These are phyloP conservation scores for Urochloa ruziziensis DNA, from an alignment of 176 grass and related monocot genomes.

Conservation along the genomic window DNA sequence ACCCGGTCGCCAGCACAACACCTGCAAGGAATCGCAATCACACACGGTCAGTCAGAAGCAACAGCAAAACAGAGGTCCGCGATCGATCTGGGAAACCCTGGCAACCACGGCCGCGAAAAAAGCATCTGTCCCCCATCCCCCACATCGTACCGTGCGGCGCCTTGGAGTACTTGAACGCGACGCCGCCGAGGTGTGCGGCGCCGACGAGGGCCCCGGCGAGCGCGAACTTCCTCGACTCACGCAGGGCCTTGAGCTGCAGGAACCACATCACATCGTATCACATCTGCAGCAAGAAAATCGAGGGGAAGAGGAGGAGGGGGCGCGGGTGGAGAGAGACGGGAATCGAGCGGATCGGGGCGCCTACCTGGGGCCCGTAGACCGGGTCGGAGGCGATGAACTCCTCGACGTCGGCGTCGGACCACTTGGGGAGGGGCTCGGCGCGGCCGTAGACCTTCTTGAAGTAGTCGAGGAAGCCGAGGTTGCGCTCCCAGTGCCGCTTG, in stretches of 20 bases:
- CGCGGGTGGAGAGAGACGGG: too few relatives aligned
- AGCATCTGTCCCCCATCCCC: neutral
- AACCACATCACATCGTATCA: too few relatives aligned
- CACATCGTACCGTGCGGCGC: slow-evolving; percentile 94
- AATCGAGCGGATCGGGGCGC: too few relatives aligned
- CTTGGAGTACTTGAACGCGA: slow-evolving; percentile 88
- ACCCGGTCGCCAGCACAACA: slow-evolving; percentile 71
- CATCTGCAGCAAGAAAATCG: neutral
- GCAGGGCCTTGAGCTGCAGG: slow-evolving; percentile 71
- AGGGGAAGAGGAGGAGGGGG: too few relatives aligned
- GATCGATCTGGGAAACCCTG: neutral
- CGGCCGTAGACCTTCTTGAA: too few relatives aligned
- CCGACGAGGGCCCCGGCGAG: slow-evolving; percentile 58
- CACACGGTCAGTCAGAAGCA: neutral
- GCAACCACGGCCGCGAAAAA: neutral
- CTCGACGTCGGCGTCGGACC: too few relatives aligned
- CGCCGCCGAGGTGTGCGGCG: slow-evolving; percentile 72
- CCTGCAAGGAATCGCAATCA: slow-evolving; percentile 34
- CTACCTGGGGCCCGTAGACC: too few relatives aligned
- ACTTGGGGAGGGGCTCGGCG: too few relatives aligned
- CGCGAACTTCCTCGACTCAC: slow-evolving; percentile 81
- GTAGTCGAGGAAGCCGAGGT: too few relatives aligned
- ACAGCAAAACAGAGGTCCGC: neutral
- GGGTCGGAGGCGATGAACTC: too few relatives aligned
- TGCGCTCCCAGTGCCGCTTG: too few relatives aligned